Conservation (phyloP, 1,139 yeast species). For the Groenewaldozyma auringiensis region DNA sequence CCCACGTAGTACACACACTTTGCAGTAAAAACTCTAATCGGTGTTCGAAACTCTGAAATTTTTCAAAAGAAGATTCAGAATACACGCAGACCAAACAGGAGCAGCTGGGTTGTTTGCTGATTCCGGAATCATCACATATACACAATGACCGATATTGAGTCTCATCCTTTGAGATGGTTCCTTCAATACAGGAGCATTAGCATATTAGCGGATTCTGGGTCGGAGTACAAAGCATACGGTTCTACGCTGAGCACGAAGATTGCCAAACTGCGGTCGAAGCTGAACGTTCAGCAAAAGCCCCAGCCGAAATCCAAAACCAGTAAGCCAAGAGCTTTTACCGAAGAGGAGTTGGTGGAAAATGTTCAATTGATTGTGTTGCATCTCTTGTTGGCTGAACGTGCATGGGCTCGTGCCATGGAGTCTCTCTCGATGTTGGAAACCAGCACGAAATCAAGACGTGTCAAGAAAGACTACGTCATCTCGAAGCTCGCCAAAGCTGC, state of each 20-base stretch:
- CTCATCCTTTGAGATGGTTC: conserved; percentile 21
- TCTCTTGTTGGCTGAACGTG: conserved; percentile 57
- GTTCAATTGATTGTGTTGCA: conserved; percentile 42
- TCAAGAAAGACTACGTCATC: conserved; percentile 42
- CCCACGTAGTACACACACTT: too few species aligned
- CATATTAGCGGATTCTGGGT: conserved; percentile 36
- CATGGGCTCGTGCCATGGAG: conserved; percentile 61
- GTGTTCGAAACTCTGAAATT: too few species aligned
- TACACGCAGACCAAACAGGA: too few species aligned
- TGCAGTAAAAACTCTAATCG: too few species aligned
- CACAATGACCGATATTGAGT: neutral
- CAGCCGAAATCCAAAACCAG: conserved; percentile 34
- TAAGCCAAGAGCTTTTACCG: conserved; percentile 37
- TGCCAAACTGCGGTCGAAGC: conserved; percentile 48
- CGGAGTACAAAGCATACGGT: conserved; percentile 31
- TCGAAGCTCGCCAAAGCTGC: conserved; percentile 65
- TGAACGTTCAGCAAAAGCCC: conserved; percentile 48
- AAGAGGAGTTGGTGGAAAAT: conserved; percentile 44
- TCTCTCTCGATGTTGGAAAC: conserved; percentile 51
- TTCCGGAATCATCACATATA: too few species aligned
- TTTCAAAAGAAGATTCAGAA: too few species aligned
- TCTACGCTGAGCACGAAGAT: conserved; percentile 35
- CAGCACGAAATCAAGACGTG: conserved; percentile 30
- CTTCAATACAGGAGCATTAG: conserved; percentile 28
- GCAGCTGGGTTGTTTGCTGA: too few species aligned